Conservation (phyloP, 2,329 filamentous ascomycete species). For the Colletotrichum camelliae region DNA sequence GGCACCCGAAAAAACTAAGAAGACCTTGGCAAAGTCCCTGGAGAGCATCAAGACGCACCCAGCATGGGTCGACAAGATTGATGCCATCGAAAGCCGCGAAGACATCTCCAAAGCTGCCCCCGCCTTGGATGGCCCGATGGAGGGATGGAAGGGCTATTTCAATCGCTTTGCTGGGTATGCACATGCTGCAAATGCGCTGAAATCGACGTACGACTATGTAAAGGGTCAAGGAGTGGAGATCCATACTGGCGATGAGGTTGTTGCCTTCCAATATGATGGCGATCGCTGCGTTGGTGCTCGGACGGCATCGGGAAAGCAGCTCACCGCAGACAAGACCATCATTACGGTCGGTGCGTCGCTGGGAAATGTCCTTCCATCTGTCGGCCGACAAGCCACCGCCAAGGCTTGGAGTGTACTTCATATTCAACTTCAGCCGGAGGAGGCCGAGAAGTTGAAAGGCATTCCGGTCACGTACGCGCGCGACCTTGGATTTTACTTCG, state of each 20-base stretch:
- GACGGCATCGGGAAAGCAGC: constrained; percentile 26
- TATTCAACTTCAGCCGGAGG: constrained; percentile 58
- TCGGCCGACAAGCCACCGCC: neutral
- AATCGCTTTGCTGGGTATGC: constrained; percentile 64
- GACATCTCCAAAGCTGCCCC: constrained; percentile 47
- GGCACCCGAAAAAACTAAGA: constrained; percentile 49
- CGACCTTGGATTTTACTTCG: constrained; percentile 70
- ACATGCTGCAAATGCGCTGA: constrained; percentile 57
- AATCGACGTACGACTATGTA: constrained; percentile 47
- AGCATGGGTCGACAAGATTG: constrained; percentile 43
- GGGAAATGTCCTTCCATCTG: neutral
- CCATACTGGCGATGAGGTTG: neutral
- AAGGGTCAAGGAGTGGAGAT: constrained; percentile 22
- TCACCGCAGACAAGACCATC: constrained; percentile 23
- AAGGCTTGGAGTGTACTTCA: constrained; percentile 61
- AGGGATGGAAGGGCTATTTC: constrained; percentile 63
- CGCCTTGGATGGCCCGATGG: constrained; percentile 51
- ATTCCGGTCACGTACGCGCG: constrained; percentile 66
- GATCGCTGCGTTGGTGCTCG: constrained; percentile 27
- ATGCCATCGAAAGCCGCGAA: constrained; percentile 35
- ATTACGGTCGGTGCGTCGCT: neutral
- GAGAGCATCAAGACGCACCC: constrained; percentile 42
- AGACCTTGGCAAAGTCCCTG: constrained; percentile 43
- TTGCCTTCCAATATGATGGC: neutral
- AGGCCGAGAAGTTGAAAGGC: constrained; percentile 56